Conservation (phyloP, 176 grass and related monocot genomes). For the Luzula sylvatica region DNA sequence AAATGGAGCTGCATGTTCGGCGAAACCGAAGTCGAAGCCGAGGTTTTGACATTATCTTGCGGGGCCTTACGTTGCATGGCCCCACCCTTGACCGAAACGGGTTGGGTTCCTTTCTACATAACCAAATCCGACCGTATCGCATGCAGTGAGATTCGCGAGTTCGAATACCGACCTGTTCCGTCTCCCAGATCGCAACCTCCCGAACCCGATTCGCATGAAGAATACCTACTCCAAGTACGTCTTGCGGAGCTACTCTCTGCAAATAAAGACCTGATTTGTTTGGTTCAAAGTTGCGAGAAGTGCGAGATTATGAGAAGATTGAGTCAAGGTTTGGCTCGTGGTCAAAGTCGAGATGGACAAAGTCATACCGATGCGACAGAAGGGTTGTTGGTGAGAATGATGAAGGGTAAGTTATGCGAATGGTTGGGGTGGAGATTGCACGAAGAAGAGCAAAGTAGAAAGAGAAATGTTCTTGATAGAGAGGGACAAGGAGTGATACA, state of each 20-base stretch:
- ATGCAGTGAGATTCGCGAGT: conserved; percentile 83
- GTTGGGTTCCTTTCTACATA: conserved; percentile 70
- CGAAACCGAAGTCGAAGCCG: conserved; percentile 70
- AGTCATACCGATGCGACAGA: not conserved
- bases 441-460: conserved; percentile 20
- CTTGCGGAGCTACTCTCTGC: conserved; percentile 27
- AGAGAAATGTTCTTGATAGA: conserved; percentile 19
- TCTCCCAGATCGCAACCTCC: conserved; percentile 7
- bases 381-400: conserved; percentile 24
- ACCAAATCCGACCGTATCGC: conserved; percentile 72
- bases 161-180: conserved; percentile 38
- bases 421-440: conserved; percentile 43
- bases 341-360: not conserved
- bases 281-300: conserved; percentile 22
- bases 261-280: conserved; percentile 16
- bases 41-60: conserved; percentile 40
- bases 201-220: conserved; percentile 2
- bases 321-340: conserved; percentile 15
- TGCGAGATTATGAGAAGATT: conserved; percentile 26
- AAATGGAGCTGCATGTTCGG: conserved; percentile 97
- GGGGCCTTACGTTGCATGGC: conserved; percentile 59
- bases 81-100: conserved; percentile 39
- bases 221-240: conserved; percentile 33
- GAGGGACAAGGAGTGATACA: conserved; percentile 59
- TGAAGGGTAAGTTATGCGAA: conserved; percentile 27